These are phyloP conservation scores for Cyclotella sp. DNA, from an alignment of 108 stramenopile species.

Conservation along the genomic window DNA sequence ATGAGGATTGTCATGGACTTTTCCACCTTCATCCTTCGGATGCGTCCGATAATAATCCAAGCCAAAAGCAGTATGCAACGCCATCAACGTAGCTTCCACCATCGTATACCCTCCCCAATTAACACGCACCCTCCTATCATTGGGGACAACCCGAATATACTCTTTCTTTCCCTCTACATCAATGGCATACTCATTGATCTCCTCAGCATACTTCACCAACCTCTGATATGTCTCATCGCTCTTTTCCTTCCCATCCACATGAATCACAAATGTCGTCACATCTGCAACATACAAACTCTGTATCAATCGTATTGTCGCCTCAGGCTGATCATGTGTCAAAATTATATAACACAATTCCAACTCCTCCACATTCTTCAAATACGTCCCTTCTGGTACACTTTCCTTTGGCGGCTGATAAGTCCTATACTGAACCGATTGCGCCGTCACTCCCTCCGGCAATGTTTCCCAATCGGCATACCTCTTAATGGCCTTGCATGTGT, in stretches of 20 bases:
- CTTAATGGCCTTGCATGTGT: constrained; percentile 52
- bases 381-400: constrained; percentile 61
- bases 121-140: constrained; percentile 80
- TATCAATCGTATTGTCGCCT: constrained; percentile 84
- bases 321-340: constrained; percentile 83
- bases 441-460: constrained; percentile 66
- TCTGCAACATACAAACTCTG: constrained; percentile 74
- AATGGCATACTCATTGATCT: constrained; percentile 40
- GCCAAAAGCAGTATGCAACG: constrained; percentile 58
- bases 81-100: constrained; percentile 93
- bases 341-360: constrained; percentile 84
- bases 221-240: constrained; percentile 66
- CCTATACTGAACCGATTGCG: constrained; percentile 69
- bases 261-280: constrained; percentile 78
- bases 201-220: constrained; percentile 69
- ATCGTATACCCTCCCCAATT: constrained; percentile 96
- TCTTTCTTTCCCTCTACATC: constrained; percentile 33
- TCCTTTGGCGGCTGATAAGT: constrained; percentile 78
- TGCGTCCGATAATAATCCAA: constrained; percentile 59
- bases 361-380: constrained; percentile 68
- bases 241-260: constrained; percentile 88
- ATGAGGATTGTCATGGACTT: constrained; percentile 35
- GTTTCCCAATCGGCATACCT: constrained; percentile 73
- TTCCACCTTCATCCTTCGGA: constrained; percentile 46
- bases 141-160: constrained; percentile 69